Evolutionary conservation across 1,284 basidiomycete species (phyloP).

Genomic region (Gymnopus androsaceus): DNA sequence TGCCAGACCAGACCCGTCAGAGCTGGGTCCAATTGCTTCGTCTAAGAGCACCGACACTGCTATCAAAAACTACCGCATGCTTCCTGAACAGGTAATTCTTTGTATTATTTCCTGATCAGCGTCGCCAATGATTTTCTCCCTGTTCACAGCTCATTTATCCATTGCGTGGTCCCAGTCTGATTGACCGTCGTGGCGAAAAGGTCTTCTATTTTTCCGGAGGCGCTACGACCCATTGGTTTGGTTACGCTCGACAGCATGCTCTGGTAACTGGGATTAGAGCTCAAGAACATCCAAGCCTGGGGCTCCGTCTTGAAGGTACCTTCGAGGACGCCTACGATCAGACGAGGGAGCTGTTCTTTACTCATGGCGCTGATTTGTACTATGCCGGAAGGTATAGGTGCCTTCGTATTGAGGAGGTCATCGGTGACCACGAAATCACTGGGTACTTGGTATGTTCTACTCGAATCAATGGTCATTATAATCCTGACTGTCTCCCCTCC

Average conservation of each 20-base stretch:
- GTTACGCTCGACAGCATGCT: background rate
- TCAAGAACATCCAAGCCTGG: background rate
- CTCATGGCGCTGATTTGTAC: background rate
- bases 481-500: background rate
- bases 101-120: background rate
- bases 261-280: background rate
- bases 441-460: background rate
- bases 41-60: background rate
- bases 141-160: background rate
- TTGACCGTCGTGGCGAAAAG: background rate
- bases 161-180: background rate
- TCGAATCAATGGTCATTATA: background rate
- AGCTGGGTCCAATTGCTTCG: background rate
- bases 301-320: background rate
- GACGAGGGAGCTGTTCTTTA: background rate
- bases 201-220: background rate
- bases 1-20: background rate
- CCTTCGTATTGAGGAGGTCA: background rate
- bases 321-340: background rate
- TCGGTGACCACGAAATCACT: background rate
- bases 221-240: background rate
- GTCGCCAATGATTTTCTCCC: too few species aligned
- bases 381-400: background rate
- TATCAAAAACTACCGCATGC: background rate
- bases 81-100: background rate